Evolutionary conservation across 306 rosid species (phyloP).

Genomic region (Inga laurina): DNA sequence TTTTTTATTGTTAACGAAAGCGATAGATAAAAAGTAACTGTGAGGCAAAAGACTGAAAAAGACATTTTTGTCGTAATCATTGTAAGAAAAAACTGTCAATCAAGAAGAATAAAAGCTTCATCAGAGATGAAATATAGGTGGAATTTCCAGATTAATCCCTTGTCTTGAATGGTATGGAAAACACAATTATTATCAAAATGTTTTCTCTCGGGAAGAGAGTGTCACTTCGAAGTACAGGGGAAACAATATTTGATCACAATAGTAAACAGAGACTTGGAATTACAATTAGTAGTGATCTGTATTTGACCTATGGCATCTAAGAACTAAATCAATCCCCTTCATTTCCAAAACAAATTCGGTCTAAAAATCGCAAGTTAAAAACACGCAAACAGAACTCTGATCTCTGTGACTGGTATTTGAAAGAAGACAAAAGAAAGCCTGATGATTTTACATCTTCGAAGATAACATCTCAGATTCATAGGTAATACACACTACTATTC

Average conservation of each 20-base stretch:
- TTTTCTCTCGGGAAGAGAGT: background rate
- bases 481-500: background rate
- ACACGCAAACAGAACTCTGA: background rate
- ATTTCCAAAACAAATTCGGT: background rate
- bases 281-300: background rate
- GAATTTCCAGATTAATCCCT: background rate
- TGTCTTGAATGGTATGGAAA: background rate
- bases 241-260: background rate
- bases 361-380: no score
- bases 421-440: background rate
- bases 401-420: background rate
- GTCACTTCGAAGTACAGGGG: background rate
- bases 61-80: background rate
- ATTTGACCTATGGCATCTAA: background rate
- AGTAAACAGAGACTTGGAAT: background rate
- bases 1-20: background rate
- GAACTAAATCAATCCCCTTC: background rate
- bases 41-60: background rate
- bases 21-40: slow-evolving; percentile 10
- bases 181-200: background rate
- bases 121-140: background rate
- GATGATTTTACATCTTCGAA: background rate
- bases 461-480: background rate
- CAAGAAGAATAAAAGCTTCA: background rate
- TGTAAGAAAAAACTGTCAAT: background rate